These are phyloP conservation scores for Spizellomyces punctatus DNA, from an alignment of 192 early-diverging fungal genomes.

Conservation along the genomic window DNA sequence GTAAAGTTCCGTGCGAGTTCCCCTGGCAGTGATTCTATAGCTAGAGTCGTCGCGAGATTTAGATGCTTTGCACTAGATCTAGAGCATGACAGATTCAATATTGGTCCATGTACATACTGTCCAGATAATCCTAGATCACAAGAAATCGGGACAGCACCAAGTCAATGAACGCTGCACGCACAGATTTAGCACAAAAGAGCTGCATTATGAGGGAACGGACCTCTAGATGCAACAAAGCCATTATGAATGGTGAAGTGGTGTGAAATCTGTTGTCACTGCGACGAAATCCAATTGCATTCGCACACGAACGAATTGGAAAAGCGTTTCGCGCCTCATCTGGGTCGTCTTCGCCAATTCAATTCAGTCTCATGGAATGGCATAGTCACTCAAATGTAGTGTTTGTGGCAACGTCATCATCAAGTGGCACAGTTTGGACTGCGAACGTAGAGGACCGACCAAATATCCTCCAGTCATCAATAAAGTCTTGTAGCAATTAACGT, in stretches of 20 bases:
- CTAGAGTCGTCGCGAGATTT: slow-evolving; percentile 1
- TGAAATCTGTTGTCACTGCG: no score
- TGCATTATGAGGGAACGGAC: not conserved
- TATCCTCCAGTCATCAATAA: no score
- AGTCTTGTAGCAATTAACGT: no score
- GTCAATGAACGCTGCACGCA: not conserved
- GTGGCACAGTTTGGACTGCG: no score
- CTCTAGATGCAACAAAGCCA: slow-evolving; percentile 38
- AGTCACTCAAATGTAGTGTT: no score
- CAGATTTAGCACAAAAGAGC: not conserved
- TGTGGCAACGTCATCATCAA: no score
- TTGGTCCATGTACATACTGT: slow-evolving; percentile 61
- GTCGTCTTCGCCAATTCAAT: no score
- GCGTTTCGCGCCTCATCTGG: no score
- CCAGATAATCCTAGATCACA: slow-evolving; percentile 85
- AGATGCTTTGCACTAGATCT: not conserved
- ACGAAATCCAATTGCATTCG: no score
- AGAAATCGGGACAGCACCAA: not conserved
- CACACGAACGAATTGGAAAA: no score
- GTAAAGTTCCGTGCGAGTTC: slow-evolving; percentile 81
- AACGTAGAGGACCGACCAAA: no score
- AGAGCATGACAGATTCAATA: not conserved
- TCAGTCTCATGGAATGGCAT: no score
- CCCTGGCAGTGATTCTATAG: slow-evolving; percentile 41
- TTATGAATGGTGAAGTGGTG: not conserved